Evolutionary conservation across 768 basidiomycete species (phyloP).

Genomic region (Lentinula lateritia): DNA sequence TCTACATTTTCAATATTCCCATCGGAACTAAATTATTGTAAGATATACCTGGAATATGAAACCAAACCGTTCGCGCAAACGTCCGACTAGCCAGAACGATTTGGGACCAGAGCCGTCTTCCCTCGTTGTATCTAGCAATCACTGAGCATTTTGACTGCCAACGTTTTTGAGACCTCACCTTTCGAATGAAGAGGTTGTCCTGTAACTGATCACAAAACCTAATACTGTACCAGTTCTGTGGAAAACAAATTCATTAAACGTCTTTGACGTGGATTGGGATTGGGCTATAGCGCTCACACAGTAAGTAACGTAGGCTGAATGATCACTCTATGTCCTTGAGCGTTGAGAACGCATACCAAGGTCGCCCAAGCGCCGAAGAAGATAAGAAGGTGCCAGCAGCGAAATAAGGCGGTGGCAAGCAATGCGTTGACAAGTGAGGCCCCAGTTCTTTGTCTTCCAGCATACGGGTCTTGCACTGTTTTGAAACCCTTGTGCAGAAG

Average conservation of each 20-base stretch:
- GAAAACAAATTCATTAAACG: neutral
- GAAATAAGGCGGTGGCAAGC: constrained; percentile 25
- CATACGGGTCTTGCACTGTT: constrained; percentile 6
- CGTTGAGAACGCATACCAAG: constrained; percentile 46
- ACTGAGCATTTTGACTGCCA: neutral
- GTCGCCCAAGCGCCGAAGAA: constrained; percentile 64
- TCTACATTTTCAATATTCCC: neutral
- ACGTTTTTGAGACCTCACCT: constrained; percentile 4
- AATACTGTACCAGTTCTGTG: constrained; percentile 54
- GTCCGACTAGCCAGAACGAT: constrained; percentile 55
- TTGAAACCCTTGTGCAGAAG: constrained; percentile 8
- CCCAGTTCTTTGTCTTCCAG: constrained; percentile 7
- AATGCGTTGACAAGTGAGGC: constrained; percentile 16
- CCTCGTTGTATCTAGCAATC: constrained; percentile 57
- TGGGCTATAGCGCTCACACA: constrained; percentile 38
- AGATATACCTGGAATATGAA: constrained; percentile 52
- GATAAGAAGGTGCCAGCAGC: constrained; percentile 24
- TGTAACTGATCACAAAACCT: constrained; percentile 69
- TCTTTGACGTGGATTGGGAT: neutral
- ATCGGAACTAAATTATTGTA: neutral
- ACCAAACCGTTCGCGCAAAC: constrained; percentile 60
- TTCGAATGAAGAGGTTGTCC: constrained; percentile 70
- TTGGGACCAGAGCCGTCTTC: constrained; percentile 62
- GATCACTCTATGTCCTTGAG: constrained; percentile 34
- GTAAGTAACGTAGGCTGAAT: constrained; percentile 58